Evolutionary conservation across 495 filamentous ascomycete genomes (phyloP), one percentile per base, ranked within the genome.

Genomic region (Trichoderma parareesei): DNA sequence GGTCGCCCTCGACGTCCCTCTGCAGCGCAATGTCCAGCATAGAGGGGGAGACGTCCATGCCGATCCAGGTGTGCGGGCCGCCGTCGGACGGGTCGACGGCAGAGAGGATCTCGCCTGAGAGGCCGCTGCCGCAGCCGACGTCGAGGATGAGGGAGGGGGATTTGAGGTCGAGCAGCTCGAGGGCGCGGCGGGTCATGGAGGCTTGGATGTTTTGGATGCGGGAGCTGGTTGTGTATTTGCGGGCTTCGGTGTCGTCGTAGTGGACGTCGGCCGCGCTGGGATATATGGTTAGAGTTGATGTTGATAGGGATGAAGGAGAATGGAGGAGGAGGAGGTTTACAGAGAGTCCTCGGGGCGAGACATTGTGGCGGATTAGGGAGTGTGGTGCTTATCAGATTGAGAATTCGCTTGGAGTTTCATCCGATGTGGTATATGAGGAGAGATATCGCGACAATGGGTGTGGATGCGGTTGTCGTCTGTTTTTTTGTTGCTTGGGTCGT

Each of bases 221-320:
- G 20, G 92, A 97, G 64, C 86, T 91, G 38, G 93, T 97, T n/a
- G 95, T 98, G 79, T 98, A 98, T 80, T 96, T 93, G 73, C 88
- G 88, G 14, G 94, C 92, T 79, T 96, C 92, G 79, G 84, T 82
- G 75, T 97, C 95, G 78, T 96, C 89, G 81, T 98, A 98, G 80
- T 93, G 94, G 69, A 98, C 85, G 79, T 98, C 94, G 65, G 94
- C 92, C 61, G 91, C 90, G 69, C 92, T 96, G 70, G 65, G 62
- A 42, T 43, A 18, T n/a, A 38, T 64, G 67, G 46, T 57, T 55
- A 65, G 5, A 6, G 64, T 48, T 35, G 60, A 42, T 68, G 66
- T 60, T 44, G 57, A 40, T 46, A 44, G 68, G 67, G 68, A 27
- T 27, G 27, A 2, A 27, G 68, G 69, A 70, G 40, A 8, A n/a